Evolutionary conservation across 345 rosid genomes (phyloP).

Genomic region (Pistacia atlantica): DNA sequence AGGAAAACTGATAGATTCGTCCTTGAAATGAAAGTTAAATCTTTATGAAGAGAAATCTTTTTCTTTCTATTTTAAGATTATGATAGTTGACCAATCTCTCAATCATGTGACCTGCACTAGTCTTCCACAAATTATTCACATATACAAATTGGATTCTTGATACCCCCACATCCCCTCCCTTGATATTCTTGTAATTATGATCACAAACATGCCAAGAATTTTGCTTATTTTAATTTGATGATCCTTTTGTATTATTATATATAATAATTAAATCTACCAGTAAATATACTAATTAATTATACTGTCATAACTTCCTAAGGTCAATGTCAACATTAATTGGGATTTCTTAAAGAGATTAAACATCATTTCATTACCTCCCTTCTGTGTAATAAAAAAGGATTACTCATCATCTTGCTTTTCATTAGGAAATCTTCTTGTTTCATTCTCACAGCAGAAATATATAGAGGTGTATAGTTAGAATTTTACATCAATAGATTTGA

Average conservation of each 20-base stretch:
- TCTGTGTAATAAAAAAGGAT: too few relatives aligned
- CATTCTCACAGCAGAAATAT: too few relatives aligned
- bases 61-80: slow-evolving; percentile 1
- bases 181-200: slow-evolving; percentile 15
- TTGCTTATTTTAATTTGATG: slow-evolving; percentile 17
- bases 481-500: too few relatives aligned
- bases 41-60: background rate
- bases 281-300: background rate
- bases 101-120: slow-evolving; percentile 46
- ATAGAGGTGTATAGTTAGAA: too few relatives aligned
- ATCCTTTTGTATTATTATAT: slow-evolving; percentile 1
- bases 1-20: background rate
- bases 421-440: too few relatives aligned
- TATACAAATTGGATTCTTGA: slow-evolving; percentile 16
- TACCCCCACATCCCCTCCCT: slow-evolving; percentile 25
- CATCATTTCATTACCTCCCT: background rate
- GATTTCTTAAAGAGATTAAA: background rate
- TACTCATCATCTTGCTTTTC: too few relatives aligned
- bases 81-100: slow-evolving; percentile 30
- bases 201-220: slow-evolving; percentile 34
- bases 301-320: background rate
- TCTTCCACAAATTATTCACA: slow-evolving; percentile 29
- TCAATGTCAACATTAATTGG: slow-evolving; percentile 2
- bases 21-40: slow-evolving; percentile 2
- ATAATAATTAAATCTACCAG: background rate